These are phyloP conservation scores for Thalassiosira mediterranea DNA, from an alignment of 352 stramenopile species.

Conservation along the genomic window DNA sequence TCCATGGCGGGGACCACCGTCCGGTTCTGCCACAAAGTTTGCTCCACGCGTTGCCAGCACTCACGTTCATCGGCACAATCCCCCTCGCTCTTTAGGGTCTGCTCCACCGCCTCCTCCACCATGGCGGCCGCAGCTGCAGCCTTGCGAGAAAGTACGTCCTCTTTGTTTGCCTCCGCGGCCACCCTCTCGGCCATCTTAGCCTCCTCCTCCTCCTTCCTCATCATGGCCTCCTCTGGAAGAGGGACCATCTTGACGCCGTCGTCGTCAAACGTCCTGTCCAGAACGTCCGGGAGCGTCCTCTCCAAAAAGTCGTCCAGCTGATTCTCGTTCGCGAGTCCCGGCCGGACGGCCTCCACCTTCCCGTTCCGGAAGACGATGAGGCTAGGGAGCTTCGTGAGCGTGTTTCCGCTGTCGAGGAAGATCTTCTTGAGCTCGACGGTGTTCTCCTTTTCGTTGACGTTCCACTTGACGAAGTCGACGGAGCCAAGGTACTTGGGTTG, in stretches of 20 bases:
- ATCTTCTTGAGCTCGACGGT: slow-evolving; percentile 25
- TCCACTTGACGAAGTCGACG: slow-evolving; percentile 47
- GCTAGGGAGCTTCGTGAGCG: slow-evolving; percentile 36
- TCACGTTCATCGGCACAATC: slow-evolving; percentile 17
- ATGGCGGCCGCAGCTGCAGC: too few species aligned
- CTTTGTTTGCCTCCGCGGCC: neutral
- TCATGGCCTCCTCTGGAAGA: neutral
- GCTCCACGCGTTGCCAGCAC: slow-evolving; percentile 22
- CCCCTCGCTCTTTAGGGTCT: slow-evolving; percentile 10
- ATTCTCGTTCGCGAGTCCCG: slow-evolving; percentile 46
- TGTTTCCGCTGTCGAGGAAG: slow-evolving; percentile 30
- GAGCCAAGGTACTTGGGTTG: slow-evolving; percentile 30
- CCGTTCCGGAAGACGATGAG: slow-evolving; percentile 37
- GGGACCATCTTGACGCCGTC: slow-evolving; percentile 28
- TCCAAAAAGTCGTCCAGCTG: slow-evolving; percentile 47
- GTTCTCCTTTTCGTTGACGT: slow-evolving; percentile 39
- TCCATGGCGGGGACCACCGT: slow-evolving; percentile 28
- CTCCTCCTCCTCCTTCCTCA: neutral
- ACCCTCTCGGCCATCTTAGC: slow-evolving; percentile 4
- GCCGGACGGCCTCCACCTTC: slow-evolving; percentile 19
- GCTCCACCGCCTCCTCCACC: neutral
- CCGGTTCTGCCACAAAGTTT: slow-evolving; percentile 25
- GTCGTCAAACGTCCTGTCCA: slow-evolving; percentile 45
- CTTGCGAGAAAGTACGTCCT: neutral
- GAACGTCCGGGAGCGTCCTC: slow-evolving; percentile 34